Percentiles rank a stretch among this genome's conserved stretches.
These are phyloP conservation scores for Amorphotheca resinae DNA, from an alignment of 495 filamentous ascomycete genomes.

Conservation along the genomic window DNA sequence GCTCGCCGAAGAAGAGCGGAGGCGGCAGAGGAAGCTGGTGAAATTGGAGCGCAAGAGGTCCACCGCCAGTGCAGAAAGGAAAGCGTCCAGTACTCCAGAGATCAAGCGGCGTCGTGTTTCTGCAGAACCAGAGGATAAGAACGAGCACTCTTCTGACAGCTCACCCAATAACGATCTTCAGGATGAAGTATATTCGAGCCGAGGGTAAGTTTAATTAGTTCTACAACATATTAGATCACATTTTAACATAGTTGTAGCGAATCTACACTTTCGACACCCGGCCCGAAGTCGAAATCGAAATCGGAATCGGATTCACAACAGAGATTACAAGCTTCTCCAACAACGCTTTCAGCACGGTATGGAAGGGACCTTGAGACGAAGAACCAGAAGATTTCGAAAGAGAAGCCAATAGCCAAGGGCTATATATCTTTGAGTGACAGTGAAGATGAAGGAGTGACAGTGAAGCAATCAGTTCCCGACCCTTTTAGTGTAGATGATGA, in stretches of 20 bases:
- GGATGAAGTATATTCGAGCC: conserved; percentile 9
- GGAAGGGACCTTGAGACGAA: conserved; percentile 2
- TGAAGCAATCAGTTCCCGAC: background rate
- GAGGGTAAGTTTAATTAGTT: conserved; percentile 20
- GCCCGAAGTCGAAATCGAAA: conserved; percentile 15
- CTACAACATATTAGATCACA: conserved; percentile 8
- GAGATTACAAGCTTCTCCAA: conserved; percentile 1
- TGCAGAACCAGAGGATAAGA: conserved; percentile 10
- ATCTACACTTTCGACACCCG: conserved; percentile 6
- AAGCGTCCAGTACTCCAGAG: conserved; percentile 24
- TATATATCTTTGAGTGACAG: conserved; percentile 13
- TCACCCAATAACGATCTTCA: conserved; percentile 17
- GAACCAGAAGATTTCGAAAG: background rate
- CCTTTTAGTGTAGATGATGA: conserved; percentile 20
- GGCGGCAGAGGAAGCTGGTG: conserved; percentile 35
- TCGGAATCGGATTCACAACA: conserved; percentile 6
- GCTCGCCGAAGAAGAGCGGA: conserved; percentile 40
- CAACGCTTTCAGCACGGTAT: conserved; percentile 6
- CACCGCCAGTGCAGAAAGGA: conserved; percentile 31
- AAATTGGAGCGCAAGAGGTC: conserved; percentile 36
- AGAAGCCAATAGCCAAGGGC: background rate
- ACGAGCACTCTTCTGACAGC: conserved; percentile 14
- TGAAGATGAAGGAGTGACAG: conserved; percentile 3
- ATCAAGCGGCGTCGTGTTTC: conserved; percentile 21
- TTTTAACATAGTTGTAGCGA: conserved; percentile 7